A percentile compares a stretch with the other conserved stretches of the same genome.
phyloP scores from a whole-genome alignment of 73 alveolate species.

The Blepharisma japonicum region DNA sequence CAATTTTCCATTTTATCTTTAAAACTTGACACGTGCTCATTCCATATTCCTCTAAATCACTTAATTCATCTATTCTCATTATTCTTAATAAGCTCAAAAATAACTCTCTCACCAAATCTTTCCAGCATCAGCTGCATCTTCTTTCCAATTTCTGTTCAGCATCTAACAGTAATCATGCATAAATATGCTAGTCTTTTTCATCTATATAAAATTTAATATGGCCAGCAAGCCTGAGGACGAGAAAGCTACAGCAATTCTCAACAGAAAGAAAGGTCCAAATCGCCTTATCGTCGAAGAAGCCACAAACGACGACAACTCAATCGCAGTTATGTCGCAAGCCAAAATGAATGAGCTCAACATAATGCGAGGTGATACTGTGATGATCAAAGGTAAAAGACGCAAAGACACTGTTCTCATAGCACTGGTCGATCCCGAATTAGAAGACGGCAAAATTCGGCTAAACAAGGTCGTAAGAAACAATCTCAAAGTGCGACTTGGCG shows the following conservation, averaged over 20 bases:
- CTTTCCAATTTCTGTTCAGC: too few relatives aligned
- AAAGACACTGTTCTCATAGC: slow-evolving; percentile 90
- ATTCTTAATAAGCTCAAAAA: too few relatives aligned
- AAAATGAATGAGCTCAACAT: slow-evolving; percentile 93
- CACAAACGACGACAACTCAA: slow-evolving; percentile 82
- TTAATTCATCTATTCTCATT: too few relatives aligned
- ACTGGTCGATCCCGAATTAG: slow-evolving; percentile 77
- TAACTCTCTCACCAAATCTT: too few relatives aligned
- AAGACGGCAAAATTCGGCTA: slow-evolving; percentile 81
- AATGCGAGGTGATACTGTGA: slow-evolving; percentile 95
- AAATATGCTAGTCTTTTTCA: too few relatives aligned
- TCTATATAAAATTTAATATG: too few relatives aligned
- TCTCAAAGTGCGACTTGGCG: slow-evolving; percentile 93
- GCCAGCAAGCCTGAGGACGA: too few relatives aligned
- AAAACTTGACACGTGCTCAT: too few relatives aligned
- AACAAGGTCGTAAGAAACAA: slow-evolving; percentile 96
- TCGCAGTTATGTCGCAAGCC: slow-evolving; percentile 71
- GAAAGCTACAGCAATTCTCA: slow-evolving; percentile 68
- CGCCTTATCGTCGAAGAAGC: slow-evolving; percentile 87
- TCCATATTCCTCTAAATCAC: too few relatives aligned
- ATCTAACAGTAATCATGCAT: too few relatives aligned
- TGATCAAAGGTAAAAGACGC: slow-evolving; percentile 96
- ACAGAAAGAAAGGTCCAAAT: slow-evolving; percentile 88
- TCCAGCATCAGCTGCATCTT: too few relatives aligned
- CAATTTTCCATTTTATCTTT: too few relatives aligned